Conservation (phyloP, 1,284 basidiomycete species). For the Cryptococcus depauperatus region DNA sequence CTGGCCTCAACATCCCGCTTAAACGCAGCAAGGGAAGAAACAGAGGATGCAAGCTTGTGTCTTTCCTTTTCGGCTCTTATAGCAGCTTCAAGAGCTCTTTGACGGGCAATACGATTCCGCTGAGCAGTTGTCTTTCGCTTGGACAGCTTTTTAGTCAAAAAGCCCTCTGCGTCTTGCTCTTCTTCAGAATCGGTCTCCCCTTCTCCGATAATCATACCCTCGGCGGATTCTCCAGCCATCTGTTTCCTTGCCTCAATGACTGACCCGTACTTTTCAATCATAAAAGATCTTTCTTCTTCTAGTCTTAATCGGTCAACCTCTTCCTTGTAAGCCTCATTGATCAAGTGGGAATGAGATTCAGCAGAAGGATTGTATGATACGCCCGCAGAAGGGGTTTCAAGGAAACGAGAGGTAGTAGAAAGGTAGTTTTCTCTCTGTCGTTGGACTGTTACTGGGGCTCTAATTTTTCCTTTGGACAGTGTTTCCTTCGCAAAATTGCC, state of each 20-base stretch:
- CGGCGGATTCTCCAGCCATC: conserved; percentile 30
- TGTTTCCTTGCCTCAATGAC: conserved; percentile 51
- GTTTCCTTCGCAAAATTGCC: conserved; percentile 38
- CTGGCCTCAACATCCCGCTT: conserved; percentile 27
- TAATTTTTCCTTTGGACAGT: conserved; percentile 25
- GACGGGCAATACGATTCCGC: conserved; percentile 37
- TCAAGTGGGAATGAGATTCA: conserved; percentile 64
- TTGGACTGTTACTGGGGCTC: conserved; percentile 35
- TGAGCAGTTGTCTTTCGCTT: conserved; percentile 56
- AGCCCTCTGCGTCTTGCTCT: conserved; percentile 42
- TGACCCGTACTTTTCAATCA: conserved; percentile 49
- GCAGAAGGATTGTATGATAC: conserved; percentile 88
- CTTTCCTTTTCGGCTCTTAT: conserved; percentile 16
- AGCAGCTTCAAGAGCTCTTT: conserved; percentile 5
- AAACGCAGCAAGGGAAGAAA: conserved; percentile 22
- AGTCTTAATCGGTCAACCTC: conserved; percentile 57
- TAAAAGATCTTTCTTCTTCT: conserved; percentile 53
- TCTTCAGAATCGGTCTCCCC: conserved; percentile 46
- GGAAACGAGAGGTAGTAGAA: conserved; percentile 24
- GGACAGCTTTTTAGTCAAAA: conserved; percentile 48
- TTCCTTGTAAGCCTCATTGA: conserved; percentile 60
- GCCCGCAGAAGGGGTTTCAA: conserved; percentile 71
- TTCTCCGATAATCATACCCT: conserved; percentile 59
- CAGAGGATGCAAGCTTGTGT: conserved; percentile 22
- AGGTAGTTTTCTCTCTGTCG: conserved; percentile 24